Conservation (phyloP, 108 stramenopile genomes). For the Skeletonema marinoi region DNA sequence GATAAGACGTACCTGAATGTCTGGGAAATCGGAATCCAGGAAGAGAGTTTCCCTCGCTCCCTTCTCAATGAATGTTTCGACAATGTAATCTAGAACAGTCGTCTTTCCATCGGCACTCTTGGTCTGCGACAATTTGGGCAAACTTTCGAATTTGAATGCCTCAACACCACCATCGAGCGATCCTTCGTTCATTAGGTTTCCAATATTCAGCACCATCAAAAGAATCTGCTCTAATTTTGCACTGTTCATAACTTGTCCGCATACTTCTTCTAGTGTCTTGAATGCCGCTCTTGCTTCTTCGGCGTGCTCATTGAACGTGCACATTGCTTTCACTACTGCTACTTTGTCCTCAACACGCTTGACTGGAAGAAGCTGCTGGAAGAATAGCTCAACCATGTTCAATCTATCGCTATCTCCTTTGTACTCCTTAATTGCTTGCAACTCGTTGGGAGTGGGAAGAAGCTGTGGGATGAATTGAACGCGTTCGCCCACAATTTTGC, state of each 20-base stretch:
- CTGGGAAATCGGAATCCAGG: constrained; percentile 66
- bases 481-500: constrained; percentile 72
- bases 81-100: constrained; percentile 93
- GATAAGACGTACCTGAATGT: constrained; percentile 53
- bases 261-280: constrained; percentile 67
- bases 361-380: constrained; percentile 66
- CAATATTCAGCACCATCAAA: constrained; percentile 86
- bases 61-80: constrained; percentile 76
- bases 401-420: constrained; percentile 65
- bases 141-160: constrained; percentile 94
- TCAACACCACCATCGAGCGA: constrained; percentile 76
- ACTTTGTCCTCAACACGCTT: constrained; percentile 81
- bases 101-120: constrained; percentile 94
- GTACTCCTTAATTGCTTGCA: constrained; percentile 67
- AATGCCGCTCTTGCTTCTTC: constrained; percentile 58
- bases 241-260: constrained; percentile 78
- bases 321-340: constrained; percentile 78
- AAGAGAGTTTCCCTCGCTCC: constrained; percentile 62
- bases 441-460: constrained; percentile 71
- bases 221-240: constrained; percentile 80
- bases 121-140: constrained; percentile 89
- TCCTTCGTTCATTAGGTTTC: constrained; percentile 94
- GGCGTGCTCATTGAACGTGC: constrained; percentile 65
- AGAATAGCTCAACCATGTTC: constrained; percentile 80
- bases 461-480: constrained; percentile 81